Evolutionary conservation across 495 filamentous ascomycete species (phyloP).

Genomic region (Neurospora sp.): DNA sequence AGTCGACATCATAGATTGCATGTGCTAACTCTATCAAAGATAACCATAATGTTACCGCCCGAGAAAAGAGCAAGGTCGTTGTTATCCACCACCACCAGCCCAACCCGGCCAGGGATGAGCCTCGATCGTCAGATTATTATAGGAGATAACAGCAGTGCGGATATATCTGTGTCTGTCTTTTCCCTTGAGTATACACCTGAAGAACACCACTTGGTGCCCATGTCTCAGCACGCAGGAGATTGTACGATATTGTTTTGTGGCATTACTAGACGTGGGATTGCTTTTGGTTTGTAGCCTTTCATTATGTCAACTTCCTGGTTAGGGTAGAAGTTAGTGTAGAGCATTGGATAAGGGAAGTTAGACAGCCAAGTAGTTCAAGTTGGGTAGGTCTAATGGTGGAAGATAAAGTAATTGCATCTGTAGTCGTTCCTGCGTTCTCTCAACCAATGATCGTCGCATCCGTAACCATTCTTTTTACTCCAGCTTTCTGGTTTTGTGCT

Average conservation of each 20-base stretch:
- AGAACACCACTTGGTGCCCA: neutral
- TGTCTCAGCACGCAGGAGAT: neutral
- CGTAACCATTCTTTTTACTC: neutral
- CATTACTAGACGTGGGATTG: neutral
- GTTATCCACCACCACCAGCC: slow-evolving; percentile 11
- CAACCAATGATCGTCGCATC: neutral
- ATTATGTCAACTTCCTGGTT: neutral
- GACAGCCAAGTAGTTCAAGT: neutral
- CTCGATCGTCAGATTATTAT: slow-evolving; percentile 7
- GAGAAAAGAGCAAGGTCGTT: neutral
- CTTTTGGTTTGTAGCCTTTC: neutral
- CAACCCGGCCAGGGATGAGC: slow-evolving; percentile 9
- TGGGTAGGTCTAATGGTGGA: neutral
- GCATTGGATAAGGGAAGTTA: neutral
- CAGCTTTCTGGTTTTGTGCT: neutral
- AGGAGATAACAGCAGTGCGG: neutral
- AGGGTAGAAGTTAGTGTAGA: neutral
- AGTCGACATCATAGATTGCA: neutral
- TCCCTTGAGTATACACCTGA: neutral
- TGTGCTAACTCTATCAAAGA: neutral
- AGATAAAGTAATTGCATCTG: neutral
- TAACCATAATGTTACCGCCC: neutral
- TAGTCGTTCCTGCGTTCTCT: neutral
- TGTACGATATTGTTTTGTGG: neutral
- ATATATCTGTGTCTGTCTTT: neutral